A percentile compares a stretch with the other conserved stretches of the same genome.
Evolutionary conservation across 2,329 filamentous ascomycete species (phyloP).

Genomic region (Didymella glomerata): DNA sequence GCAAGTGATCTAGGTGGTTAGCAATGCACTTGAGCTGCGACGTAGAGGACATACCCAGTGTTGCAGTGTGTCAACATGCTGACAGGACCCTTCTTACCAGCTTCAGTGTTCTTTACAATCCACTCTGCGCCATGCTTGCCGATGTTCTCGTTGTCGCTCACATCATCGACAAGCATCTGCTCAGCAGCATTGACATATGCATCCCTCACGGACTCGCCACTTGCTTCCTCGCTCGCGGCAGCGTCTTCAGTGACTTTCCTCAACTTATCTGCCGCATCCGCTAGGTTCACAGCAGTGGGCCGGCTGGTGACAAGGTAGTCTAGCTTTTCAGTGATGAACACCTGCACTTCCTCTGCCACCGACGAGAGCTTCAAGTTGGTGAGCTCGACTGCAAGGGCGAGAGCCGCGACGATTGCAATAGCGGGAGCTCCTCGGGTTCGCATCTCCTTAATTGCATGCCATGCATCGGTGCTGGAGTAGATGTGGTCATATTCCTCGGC

Average conservation of each 20-base stretch:
- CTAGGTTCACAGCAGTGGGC: conserved; percentile 93
- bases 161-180: conserved; percentile 84
- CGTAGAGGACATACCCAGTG: conserved; percentile 70
- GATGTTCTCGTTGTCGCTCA: conserved; percentile 86
- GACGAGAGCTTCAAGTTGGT: conserved; percentile 63
- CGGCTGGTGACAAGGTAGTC: conserved; percentile 88
- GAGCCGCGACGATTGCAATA: conserved; percentile 95
- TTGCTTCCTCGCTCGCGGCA: conserved; percentile 54
- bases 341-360: conserved; percentile 67
- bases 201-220: conserved; percentile 65
- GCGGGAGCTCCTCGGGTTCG: conserved; percentile 84
- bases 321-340: conserved; percentile 77
- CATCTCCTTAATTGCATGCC: conserved; percentile 85
- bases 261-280: conserved; percentile 85
- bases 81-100: conserved; percentile 63
- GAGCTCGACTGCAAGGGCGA: conserved; percentile 87
- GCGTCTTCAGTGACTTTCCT: conserved; percentile 67
- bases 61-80: conserved; percentile 98
- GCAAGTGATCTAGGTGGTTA: conserved; percentile 74
- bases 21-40: conserved; percentile 1
- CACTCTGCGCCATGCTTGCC: conserved; percentile 84
- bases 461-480: conserved; percentile 75
- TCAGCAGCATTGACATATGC: conserved; percentile 84
- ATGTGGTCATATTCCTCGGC: conserved; percentile 80
- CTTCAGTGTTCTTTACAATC: conserved; percentile 70